A percentile compares a stretch with the other conserved stretches of the same genome.
Conservation (phyloP, 1,139 yeast species). For the Blastobotrys arbuscula region DNA sequence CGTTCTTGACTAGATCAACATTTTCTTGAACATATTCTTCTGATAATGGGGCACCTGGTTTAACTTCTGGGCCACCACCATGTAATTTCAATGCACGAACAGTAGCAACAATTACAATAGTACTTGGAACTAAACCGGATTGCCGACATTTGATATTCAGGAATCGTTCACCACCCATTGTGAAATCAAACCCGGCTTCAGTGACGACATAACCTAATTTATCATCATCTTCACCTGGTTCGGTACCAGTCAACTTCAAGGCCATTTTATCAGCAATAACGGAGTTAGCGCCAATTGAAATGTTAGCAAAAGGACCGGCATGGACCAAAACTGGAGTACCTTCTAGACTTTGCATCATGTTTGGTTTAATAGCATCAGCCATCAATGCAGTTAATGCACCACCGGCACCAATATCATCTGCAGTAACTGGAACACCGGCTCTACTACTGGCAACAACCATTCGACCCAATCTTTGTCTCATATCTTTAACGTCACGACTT, state of each 20-base stretch:
- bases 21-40: conserved; percentile 82
- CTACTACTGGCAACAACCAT: conserved; percentile 85
- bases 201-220: conserved; percentile 90
- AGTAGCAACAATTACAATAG: conserved; percentile 92
- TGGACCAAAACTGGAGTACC: conserved; percentile 98
- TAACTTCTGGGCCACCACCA: conserved; percentile 98
- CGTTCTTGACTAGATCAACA: conserved; percentile 72
- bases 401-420: conserved; percentile 95
- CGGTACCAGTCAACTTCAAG: conserved; percentile 81
- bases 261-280: conserved; percentile 95
- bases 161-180: conserved; percentile 99
- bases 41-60: conserved; percentile 91
- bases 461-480: conserved; percentile 85
- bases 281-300: conserved; percentile 94
- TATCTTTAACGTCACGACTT: conserved; percentile 70
- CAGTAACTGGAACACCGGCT: conserved; percentile 84
- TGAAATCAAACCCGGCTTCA: conserved; percentile 97
- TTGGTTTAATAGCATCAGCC: conserved; percentile 97
- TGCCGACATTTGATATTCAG: conserved; percentile 94
- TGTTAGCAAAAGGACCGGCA: conserved; percentile 98
- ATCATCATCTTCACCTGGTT: conserved; percentile 46
- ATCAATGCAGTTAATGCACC: conserved; percentile 94
- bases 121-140: conserved; percentile 86
- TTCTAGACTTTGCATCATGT: conserved; percentile 95
- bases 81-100: conserved; percentile 95